phyloP scores from a whole-genome alignment of 202 grass and related monocot genomes.

The Carex arenaria region DNA sequence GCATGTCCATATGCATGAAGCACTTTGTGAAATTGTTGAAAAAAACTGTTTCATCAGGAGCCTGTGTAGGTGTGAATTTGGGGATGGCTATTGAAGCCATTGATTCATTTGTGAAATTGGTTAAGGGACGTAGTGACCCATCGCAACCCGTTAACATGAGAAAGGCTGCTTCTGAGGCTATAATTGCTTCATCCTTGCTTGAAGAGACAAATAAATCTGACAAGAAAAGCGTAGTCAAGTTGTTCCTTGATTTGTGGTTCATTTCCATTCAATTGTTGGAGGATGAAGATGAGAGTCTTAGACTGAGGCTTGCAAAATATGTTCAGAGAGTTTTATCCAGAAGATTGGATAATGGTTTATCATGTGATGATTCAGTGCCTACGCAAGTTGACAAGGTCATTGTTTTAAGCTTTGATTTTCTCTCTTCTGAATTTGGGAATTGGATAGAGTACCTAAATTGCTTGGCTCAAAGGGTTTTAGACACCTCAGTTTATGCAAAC shows the following conservation, averaged over 20 bases:
- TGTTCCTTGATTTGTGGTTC: conserved; percentile 82
- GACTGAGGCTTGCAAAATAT: conserved; percentile 70
- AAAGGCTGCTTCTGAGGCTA: conserved; percentile 61
- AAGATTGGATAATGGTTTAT: conserved; percentile 23
- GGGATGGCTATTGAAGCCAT: conserved; percentile 35
- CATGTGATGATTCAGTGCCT: conserved; percentile 53
- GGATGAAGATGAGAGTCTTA: conserved; percentile 82
- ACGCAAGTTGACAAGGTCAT: conserved; percentile 92
- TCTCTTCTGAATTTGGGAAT: conserved; percentile 70
- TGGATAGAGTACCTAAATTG: conserved; percentile 64
- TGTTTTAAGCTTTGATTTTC: conserved; percentile 72
- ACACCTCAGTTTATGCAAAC: conserved; percentile 43
- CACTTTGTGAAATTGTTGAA: conserved; percentile 50
- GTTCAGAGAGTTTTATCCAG: conserved; percentile 60
- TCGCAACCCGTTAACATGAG: conserved; percentile 75
- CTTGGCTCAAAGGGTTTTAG: conserved; percentile 57
- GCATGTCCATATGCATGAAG: conserved; percentile 90
- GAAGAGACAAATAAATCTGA: conserved; percentile 40
- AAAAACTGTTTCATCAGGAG: conserved; percentile 26
- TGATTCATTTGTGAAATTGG: conserved; percentile 57
- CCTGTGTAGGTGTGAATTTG: conserved; percentile 30
- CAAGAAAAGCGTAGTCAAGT: conserved; percentile 30
- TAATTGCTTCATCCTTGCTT: conserved; percentile 74
- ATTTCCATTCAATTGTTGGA: conserved; percentile 79
- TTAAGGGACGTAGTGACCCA: conserved; percentile 59